Percentiles rank a stretch among this genome's conserved stretches.
Conservation (phyloP, 2,329 filamentous ascomycete genomes). For the Microsporum audouinii region DNA sequence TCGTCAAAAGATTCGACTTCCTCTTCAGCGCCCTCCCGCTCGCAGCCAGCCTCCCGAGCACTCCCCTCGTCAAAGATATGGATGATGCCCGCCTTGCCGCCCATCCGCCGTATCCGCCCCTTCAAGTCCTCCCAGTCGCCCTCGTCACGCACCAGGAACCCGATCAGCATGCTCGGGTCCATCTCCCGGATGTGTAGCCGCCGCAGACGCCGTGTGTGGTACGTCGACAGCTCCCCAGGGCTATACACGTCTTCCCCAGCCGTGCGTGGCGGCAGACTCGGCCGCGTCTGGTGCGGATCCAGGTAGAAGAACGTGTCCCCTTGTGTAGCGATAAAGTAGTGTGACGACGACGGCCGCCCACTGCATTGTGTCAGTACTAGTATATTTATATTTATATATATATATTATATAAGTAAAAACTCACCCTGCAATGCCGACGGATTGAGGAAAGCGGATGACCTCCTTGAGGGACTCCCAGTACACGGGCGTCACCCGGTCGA, state of each 20-base stretch:
- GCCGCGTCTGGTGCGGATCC: slow-evolving; percentile 79
- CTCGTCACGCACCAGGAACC: slow-evolving; percentile 73
- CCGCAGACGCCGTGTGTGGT: slow-evolving; percentile 75
- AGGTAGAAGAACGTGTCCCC: slow-evolving; percentile 83
- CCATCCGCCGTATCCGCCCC: slow-evolving; percentile 42
- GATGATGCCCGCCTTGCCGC: slow-evolving; percentile 63
- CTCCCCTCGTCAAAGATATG: slow-evolving; percentile 62
- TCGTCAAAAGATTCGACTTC: slow-evolving; percentile 81
- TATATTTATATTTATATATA: neutral
- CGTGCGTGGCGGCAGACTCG: slow-evolving; percentile 54
- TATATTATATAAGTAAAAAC: neutral
- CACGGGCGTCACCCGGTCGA: slow-evolving; percentile 85
- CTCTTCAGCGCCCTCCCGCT: slow-evolving; percentile 65
- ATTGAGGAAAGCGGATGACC: slow-evolving; percentile 75
- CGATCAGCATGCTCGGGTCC: slow-evolving; percentile 96
- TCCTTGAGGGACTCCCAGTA: slow-evolving; percentile 91
- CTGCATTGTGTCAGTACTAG: slow-evolving; percentile 35
- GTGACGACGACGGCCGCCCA: slow-evolving; percentile 80
- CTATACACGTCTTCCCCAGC: slow-evolving; percentile 46
- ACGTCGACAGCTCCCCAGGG: slow-evolving; percentile 63
- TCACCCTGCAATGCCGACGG: slow-evolving; percentile 90
- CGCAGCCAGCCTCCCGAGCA: slow-evolving; percentile 41
- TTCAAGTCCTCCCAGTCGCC: slow-evolving; percentile 80
- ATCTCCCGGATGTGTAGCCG: slow-evolving; percentile 79
- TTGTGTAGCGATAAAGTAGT: slow-evolving; percentile 63